Evolutionary conservation across 1,284 basidiomycete genomes (phyloP).

Genomic region (Microbotryum lychnidis-dioicae): DNA sequence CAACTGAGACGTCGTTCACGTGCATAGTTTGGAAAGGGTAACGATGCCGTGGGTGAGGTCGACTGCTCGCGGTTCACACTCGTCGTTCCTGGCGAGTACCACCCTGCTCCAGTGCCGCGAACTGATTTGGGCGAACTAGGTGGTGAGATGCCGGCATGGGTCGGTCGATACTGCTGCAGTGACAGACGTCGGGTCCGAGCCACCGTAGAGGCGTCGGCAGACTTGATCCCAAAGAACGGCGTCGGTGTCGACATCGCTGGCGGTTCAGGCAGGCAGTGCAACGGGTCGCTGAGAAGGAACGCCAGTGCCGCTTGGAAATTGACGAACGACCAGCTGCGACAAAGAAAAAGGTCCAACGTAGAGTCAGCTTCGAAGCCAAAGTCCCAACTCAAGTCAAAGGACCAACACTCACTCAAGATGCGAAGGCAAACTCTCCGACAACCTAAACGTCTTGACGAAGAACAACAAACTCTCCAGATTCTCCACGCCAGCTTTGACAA

Average conservation of each 20-base stretch:
- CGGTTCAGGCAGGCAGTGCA: not conserved
- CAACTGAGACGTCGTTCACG: not conserved
- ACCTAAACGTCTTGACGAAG: conserved; percentile 10
- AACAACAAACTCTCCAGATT: conserved; percentile 9
- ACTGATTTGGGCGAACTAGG: not conserved
- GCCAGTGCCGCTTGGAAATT: conserved; percentile 8
- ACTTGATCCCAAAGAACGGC: not conserved
- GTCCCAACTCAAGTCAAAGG: not conserved
- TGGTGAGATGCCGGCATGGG: not conserved
- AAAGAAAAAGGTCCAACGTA: not conserved
- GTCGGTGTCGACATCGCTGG: not conserved
- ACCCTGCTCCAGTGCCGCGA: not conserved
- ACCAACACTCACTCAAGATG: conserved; percentile 5
- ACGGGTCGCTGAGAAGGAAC: conserved; percentile 8
- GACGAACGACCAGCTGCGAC: conserved; percentile 11
- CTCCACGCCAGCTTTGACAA: not conserved
- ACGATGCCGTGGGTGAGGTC: not conserved
- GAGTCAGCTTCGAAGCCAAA: not conserved
- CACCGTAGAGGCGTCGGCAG: not conserved
- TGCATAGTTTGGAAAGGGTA: not conserved
- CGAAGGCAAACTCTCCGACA: conserved; percentile 1
- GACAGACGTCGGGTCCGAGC: not conserved
- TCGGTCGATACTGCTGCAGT: not conserved
- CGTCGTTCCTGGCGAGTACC: not conserved
- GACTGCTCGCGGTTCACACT: not conserved